Base-by-base conservation (phyloP, 805 yeast genomes). In the Vanderwaltozyma yarrowii region DNA sequence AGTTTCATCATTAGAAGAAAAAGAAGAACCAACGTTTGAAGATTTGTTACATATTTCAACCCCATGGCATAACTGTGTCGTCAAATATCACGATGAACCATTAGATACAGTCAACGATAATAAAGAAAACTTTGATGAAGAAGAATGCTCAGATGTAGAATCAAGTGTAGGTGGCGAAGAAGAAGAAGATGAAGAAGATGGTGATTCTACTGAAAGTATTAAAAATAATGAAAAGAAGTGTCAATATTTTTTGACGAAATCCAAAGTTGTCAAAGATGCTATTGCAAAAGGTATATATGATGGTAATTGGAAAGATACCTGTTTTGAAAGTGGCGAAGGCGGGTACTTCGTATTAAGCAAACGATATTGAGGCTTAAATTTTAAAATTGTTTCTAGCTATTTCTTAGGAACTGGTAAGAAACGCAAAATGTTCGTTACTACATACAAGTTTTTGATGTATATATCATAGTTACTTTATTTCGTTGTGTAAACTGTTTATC, bases 61-160 rank as follows among this genome's bases (percentile, higher is more conserved):
- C 0, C 80, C 81, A 33, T 76, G 80, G 80, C 81, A 75, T 54
- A 76, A 76, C 46, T 61, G 73, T 37, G 66, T 75, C 12, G 69
- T 71, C 19, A 43, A 49, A 19, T 33, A 46, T 10, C 20, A 27
- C 16, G 33, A 32, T 16, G 5, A n/a, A 18, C 11, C 19, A 5
- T 12, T 11, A 9, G 13, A 18, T 5, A 5, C 9, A 14, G 4
- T 13, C 13, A 24, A 24, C 5, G n/a, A 24, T 4, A 11, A 24
- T 8, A 24, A 13, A 26, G 29, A 13, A 26, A 26, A 26, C 9
- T 26, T 26, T 13, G 29, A 26, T 26, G n/a, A 7, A 12, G 29
- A 26, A 12, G 15, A 26, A 26, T 26, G 5, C 11, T 24, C 27
- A 10, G 27, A 24, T 24, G 27, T 24, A 8, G 11, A 8, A 8